These are phyloP conservation scores for Juglanconis sp. DNA, from an alignment of 2,329 filamentous ascomycete genomes.

Conservation along the genomic window DNA sequence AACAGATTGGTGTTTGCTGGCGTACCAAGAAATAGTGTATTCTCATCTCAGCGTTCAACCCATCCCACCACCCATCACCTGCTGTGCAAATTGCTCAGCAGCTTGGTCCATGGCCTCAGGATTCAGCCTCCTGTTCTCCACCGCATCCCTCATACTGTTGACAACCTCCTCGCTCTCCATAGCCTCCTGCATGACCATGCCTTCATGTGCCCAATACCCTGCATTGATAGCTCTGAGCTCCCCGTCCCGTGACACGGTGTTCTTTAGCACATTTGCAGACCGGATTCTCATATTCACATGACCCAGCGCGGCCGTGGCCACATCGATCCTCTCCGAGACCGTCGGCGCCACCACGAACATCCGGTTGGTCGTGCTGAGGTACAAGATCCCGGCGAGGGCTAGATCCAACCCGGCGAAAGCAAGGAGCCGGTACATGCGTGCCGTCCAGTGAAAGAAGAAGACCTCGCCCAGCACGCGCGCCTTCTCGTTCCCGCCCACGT, in stretches of 20 bases:
- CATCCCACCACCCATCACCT: slow-evolving; percentile 9
- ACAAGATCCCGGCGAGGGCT: slow-evolving; percentile 63
- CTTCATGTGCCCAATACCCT: slow-evolving; percentile 80
- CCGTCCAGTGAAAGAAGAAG: slow-evolving; percentile 69
- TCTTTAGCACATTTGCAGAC: slow-evolving; percentile 72
- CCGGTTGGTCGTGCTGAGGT: slow-evolving; percentile 74
- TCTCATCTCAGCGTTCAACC: background rate
- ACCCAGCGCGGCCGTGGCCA: slow-evolving; percentile 53
- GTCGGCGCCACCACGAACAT: slow-evolving; percentile 64
- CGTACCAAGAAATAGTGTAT: background rate
- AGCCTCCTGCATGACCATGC: slow-evolving; percentile 65
- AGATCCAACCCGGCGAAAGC: slow-evolving; percentile 64
- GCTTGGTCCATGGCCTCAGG: slow-evolving; percentile 59
- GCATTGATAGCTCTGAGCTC: slow-evolving; percentile 63
- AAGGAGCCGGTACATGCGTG: slow-evolving; percentile 61
- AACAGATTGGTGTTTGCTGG: background rate
- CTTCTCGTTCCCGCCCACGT: slow-evolving; percentile 57
- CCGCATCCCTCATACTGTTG: slow-evolving; percentile 65
- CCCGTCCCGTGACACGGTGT: slow-evolving; percentile 73
- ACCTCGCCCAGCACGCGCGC: slow-evolving; percentile 61
- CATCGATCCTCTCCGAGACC: slow-evolving; percentile 64
- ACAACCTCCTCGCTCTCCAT: slow-evolving; percentile 78
- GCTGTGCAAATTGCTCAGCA: slow-evolving; percentile 57
- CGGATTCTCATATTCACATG: slow-evolving; percentile 63
- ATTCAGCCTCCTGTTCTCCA: slow-evolving; percentile 59